Evolutionary conservation across 164 flowering plant species (phyloP).

Genomic region (Umbellularia californica): DNA sequence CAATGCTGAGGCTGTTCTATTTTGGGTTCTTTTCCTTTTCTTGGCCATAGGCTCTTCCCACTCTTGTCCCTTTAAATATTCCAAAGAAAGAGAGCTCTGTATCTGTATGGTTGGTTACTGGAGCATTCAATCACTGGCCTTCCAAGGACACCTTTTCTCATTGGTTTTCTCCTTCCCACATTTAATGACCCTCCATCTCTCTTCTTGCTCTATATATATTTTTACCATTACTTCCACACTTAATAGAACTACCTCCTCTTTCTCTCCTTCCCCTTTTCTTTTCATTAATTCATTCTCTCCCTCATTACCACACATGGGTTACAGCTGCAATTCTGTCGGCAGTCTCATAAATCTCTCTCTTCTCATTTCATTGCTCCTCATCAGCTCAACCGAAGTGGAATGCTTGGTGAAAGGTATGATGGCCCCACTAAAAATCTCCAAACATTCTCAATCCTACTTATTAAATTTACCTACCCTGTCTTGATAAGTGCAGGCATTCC

Average conservation of each 20-base stretch:
- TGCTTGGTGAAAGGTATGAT: constrained; percentile 47
- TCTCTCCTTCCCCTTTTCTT: neutral
- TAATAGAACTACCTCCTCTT: neutral
- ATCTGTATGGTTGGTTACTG: constrained; percentile 5
- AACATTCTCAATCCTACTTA: neutral
- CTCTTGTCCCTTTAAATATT: neutral
- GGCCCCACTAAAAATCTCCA: constrained; percentile 1
- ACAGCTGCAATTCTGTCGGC: constrained; percentile 9
- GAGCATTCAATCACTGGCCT: constrained; percentile 27
- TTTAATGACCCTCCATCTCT: neutral
- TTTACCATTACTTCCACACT: neutral
- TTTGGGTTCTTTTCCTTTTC: constrained; percentile 17
- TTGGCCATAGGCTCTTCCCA: neutral
- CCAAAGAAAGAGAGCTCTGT: neutral
- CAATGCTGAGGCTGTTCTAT: constrained; percentile 20
- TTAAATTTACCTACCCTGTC: neutral
- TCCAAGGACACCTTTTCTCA: constrained; percentile 11
- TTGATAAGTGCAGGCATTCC: neutral
- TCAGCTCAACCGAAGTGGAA: constrained; percentile 31
- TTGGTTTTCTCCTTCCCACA: neutral
- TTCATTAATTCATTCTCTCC: neutral
- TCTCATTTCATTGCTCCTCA: constrained; percentile 31
- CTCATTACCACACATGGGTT: neutral
- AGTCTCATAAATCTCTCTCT: constrained; percentile 20
- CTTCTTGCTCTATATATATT: neutral